Evolutionary conservation across 2,329 filamentous ascomycete genomes (phyloP).

Genomic region (Penicillium sp.): DNA sequence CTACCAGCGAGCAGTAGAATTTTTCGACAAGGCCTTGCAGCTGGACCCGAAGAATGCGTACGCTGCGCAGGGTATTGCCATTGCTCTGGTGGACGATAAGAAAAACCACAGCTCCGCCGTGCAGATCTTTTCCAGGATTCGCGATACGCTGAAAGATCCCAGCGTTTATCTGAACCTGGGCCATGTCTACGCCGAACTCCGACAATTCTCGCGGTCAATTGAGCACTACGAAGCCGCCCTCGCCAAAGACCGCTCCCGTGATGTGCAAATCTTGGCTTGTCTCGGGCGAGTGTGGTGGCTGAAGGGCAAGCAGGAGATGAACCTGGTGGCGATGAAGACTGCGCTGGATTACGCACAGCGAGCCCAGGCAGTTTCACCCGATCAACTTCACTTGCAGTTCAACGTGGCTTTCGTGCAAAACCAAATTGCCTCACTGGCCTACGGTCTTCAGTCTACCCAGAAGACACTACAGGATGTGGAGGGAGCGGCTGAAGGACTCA

Average conservation of each 20-base stretch:
- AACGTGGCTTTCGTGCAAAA: conserved; percentile 98
- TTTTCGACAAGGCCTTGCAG: conserved; percentile 95
- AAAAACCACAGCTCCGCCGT: conserved; percentile 82
- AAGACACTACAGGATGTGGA: conserved; percentile 78
- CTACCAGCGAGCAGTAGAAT: conserved; percentile 91
- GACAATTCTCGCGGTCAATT: conserved; percentile 86
- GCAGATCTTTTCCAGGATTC: conserved; percentile 83
- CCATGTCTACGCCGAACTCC: conserved; percentile 85
- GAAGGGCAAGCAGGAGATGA: conserved; percentile 69
- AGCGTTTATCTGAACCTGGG: conserved; percentile 91
- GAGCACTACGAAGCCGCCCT: conserved; percentile 89
- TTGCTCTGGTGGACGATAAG: conserved; percentile 89
- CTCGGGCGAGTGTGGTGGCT: conserved; percentile 84
- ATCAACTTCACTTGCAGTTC: conserved; percentile 90
- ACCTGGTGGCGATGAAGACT: conserved; percentile 60
- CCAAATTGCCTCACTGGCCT: conserved; percentile 80
- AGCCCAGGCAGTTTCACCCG: conserved; percentile 72
- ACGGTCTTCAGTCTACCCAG: conserved; percentile 69
- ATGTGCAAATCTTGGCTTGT: conserved; percentile 77
- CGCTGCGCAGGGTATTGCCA: conserved; percentile 91
- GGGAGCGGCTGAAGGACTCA: conserved; percentile 73
- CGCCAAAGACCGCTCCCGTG: conserved; percentile 72
- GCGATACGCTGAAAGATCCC: conserved; percentile 83
- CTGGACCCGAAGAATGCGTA: conserved; percentile 95
- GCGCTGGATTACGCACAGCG: conserved; percentile 62